Percentiles rank a stretch among this genome's conserved stretches.
Evolutionary conservation across 768 basidiomycete species (phyloP).

Genomic region (Ephemerocybe angulata): DNA sequence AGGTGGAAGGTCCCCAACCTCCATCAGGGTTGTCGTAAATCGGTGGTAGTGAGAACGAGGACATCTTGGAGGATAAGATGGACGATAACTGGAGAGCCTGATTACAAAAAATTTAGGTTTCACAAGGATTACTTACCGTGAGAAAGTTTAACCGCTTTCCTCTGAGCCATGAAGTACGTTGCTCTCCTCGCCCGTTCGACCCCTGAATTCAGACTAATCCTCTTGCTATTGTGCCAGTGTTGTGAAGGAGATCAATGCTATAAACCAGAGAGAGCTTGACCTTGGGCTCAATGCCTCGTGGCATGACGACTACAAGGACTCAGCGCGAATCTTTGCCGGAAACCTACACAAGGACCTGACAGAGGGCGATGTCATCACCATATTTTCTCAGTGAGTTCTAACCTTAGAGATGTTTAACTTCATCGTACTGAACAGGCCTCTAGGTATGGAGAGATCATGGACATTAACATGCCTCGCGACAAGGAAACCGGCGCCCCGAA

Average conservation of each 20-base stretch:
- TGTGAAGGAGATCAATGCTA: conserved; percentile 88
- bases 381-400: conserved; percentile 88
- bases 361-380: conserved; percentile 95
- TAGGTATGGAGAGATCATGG: conserved; percentile 96
- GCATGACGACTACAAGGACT: conserved; percentile 98
- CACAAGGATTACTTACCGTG: conserved; percentile 25
- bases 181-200: conserved; percentile 10
- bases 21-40: conserved; percentile 92
- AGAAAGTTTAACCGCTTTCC: conserved; percentile 29
- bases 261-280: conserved; percentile 87
- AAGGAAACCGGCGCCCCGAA: conserved; percentile 86
- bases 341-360: conserved; percentile 87
- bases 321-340: conserved; percentile 92
- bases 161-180: conserved; percentile 59
- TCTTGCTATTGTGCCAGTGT: conserved; percentile 49
- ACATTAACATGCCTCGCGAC: conserved; percentile 92
- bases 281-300: conserved; percentile 76
- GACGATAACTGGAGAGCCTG: conserved; percentile 24
- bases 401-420: not conserved
- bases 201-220: conserved; percentile 9
- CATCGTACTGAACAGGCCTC: not conserved
- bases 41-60: conserved; percentile 80
- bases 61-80: conserved; percentile 39
- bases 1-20: conserved; percentile 85
- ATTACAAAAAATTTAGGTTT: conserved; percentile 14